Evolutionary conservation across 306 rosid genomes (phyloP).

Genomic region (Ormosia emarginata): DNA sequence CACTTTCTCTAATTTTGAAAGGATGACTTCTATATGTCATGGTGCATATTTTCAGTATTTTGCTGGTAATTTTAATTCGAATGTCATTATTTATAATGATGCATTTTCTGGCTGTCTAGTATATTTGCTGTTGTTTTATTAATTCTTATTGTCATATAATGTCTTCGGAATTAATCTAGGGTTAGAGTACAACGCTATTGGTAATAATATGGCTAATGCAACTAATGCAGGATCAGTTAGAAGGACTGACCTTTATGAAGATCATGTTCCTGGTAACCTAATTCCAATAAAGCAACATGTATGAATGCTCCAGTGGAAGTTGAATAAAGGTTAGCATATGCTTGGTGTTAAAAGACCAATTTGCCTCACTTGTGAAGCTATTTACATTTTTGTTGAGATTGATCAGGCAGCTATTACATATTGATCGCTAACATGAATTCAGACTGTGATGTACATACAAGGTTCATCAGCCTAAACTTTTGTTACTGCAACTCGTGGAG

Average conservation of each 20-base stretch:
- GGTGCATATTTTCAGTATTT: background rate
- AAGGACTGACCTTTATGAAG: background rate
- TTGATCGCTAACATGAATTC: background rate
- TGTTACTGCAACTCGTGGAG: background rate
- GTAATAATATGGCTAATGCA: background rate
- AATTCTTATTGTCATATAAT: background rate
- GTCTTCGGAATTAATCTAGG: background rate
- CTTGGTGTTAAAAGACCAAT: background rate
- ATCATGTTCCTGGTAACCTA: background rate
- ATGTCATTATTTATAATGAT: background rate
- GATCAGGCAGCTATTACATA: background rate
- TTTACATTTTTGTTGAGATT: background rate
- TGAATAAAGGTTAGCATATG: slow-evolving; percentile 14
- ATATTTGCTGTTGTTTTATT: background rate
- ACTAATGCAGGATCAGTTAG: slow-evolving; percentile 23
- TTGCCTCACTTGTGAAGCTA: background rate
- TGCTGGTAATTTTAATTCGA: background rate
- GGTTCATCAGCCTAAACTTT: background rate
- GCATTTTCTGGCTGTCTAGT: background rate
- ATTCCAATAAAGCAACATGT: background rate
- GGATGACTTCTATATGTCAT: background rate
- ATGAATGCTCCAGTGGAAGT: background rate
- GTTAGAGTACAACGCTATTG: background rate
- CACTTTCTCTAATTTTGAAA: background rate
- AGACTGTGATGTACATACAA: background rate